Evolutionary conservation across 768 basidiomycete genomes (phyloP).

Genomic region (Dentipellis fragilis): DNA sequence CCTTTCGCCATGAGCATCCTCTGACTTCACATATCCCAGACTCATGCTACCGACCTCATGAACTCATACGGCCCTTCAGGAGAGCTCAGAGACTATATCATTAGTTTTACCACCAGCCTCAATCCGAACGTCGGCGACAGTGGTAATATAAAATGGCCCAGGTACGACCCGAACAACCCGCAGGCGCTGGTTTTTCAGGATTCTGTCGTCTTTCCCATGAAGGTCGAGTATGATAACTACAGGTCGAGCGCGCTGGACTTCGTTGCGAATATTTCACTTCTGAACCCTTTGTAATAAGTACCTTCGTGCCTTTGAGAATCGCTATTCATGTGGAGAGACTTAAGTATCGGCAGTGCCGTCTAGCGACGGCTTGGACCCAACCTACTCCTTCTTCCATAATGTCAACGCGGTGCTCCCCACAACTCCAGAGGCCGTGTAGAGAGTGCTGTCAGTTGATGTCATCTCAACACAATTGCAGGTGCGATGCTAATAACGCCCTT

Average conservation of each 20-base stretch:
- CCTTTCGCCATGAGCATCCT: neutral
- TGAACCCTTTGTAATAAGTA: slow-evolving; percentile 1
- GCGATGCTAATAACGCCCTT: too few species aligned
- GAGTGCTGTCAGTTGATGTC: too few species aligned
- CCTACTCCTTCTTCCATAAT: too few species aligned
- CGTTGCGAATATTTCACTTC: slow-evolving; percentile 7
- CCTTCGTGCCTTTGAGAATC: too few species aligned
- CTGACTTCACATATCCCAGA: neutral
- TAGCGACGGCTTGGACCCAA: too few species aligned
- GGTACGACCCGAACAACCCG: slow-evolving; percentile 4
- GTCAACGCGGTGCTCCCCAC: too few species aligned
- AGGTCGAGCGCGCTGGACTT: slow-evolving; percentile 3
- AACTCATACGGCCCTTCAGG: slow-evolving; percentile 2
- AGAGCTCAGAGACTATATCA: slow-evolving; percentile 10
- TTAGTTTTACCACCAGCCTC: slow-evolving; percentile 9
- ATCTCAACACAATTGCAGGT: too few species aligned
- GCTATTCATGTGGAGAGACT: too few species aligned
- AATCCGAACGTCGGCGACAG: slow-evolving; percentile 9
- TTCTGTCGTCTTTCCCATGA: neutral
- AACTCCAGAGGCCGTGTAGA: too few species aligned
- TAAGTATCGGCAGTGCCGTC: too few species aligned
- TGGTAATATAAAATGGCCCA: slow-evolving; percentile 6
- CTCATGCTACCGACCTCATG: slow-evolving; percentile 14
- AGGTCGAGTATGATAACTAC: slow-evolving; percentile 6
- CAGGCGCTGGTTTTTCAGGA: slow-evolving; percentile 9